A percentile compares a stretch with the other conserved stretches of the same genome.
These are phyloP conservation scores for Leccinum boreale DNA, from an alignment of 768 basidiomycete genomes.

Conservation along the genomic window DNA sequence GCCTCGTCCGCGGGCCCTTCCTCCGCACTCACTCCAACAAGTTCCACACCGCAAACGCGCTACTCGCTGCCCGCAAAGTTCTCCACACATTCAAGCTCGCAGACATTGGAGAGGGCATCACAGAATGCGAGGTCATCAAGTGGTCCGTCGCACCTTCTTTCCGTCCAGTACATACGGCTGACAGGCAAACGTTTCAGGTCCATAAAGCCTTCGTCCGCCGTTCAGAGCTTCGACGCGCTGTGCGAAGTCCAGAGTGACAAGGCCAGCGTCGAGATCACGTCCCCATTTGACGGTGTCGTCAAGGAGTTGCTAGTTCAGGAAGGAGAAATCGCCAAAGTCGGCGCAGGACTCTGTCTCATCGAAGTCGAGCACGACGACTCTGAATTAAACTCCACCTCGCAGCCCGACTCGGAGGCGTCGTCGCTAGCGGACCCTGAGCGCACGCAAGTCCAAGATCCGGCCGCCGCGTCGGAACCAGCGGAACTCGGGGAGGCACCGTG, in stretches of 20 bases:
- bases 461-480: constrained; percentile 2
- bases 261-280: constrained; percentile 87
- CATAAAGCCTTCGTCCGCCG: constrained; percentile 46
- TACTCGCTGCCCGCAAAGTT: constrained; percentile 33
- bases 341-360: constrained; percentile 71
- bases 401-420: neutral
- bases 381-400: neutral
- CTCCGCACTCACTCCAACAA: constrained; percentile 25
- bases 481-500: no score
- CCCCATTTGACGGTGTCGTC: constrained; percentile 76
- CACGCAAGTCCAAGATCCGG: constrained; percentile 13
- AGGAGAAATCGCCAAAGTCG: constrained; percentile 83
- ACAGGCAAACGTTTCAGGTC: constrained; percentile 42
- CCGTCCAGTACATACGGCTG: neutral
- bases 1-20: constrained; percentile 25
- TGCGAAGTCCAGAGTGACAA: constrained; percentile 92
- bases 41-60: constrained; percentile 34
- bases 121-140: constrained; percentile 85
- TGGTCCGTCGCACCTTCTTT: constrained; percentile 45
- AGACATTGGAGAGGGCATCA: constrained; percentile 89
- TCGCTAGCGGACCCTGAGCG: neutral
- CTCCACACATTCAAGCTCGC: constrained; percentile 72
- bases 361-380: constrained; percentile 65
- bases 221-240: constrained; percentile 67
- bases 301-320: constrained; percentile 72